Conservation (phyloP, 257 asterid species). For the Solanum pimpinellifolium region DNA sequence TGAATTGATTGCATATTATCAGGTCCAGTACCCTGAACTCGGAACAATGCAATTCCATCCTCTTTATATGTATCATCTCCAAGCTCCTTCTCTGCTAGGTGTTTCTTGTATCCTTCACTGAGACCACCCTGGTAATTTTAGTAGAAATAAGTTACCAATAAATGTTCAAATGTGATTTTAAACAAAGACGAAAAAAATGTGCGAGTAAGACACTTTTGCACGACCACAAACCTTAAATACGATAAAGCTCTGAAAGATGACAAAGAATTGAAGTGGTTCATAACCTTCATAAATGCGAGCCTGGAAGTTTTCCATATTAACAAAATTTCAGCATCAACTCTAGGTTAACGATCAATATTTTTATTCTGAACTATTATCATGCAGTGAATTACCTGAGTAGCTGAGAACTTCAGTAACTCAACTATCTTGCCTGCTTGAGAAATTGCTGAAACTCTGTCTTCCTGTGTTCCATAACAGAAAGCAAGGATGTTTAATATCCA, state of each 20-base stretch:
- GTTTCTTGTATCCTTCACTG: constrained; percentile 78
- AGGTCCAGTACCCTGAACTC: constrained; percentile 98
- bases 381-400: constrained; percentile 63
- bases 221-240: constrained; percentile 64
- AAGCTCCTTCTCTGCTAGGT: constrained; percentile 61
- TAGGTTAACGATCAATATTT: constrained; percentile 1
- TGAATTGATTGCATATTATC: constrained; percentile 99
- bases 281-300: constrained; percentile 76
- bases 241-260: constrained; percentile 85
- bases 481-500: neutral
- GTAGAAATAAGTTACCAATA: constrained; percentile 5
- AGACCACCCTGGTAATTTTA: constrained; percentile 76
- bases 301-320: constrained; percentile 26
- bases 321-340: constrained; percentile 10
- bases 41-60: constrained; percentile 80
- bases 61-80: constrained; percentile 81
- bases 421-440: constrained; percentile 90
- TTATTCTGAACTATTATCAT: neutral
- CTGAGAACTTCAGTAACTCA: constrained; percentile 72
- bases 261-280: constrained; percentile 89
- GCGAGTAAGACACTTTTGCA: neutral
- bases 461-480: constrained; percentile 38
- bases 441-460: constrained; percentile 65
- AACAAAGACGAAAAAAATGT: neutral
- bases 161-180: neutral